Evolutionary conservation across 2,329 filamentous ascomycete genomes (phyloP), one percentile per base, ranked within the genome.

Genomic region (Arthrobotrys megalospora): DNA sequence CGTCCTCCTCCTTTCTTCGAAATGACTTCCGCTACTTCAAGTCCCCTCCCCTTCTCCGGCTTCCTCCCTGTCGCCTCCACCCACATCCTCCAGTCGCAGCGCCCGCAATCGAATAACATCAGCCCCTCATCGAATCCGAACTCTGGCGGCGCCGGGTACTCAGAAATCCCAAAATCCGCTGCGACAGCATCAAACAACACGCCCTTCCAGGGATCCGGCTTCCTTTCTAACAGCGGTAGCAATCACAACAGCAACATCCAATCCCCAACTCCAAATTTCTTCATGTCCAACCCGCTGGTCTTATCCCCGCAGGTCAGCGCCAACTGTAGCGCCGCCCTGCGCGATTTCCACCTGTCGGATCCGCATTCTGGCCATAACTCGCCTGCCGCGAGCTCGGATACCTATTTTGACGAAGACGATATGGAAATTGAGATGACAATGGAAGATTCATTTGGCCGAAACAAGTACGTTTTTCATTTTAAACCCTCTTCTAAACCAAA

Each of bases 341-440:
- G 75, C 14, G 75, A 78, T 63, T 60, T 78, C 50, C 75, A 78
- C 38, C 34, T 78, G 14, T 67, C 67, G 32, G 75, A 76, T 11
- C 55, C 45, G 47, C 47, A 67, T 58, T 78, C 75, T 32, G 67
- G 67, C 6, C 38, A 72, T 32, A 72, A 78, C 50, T 78, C 75
- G 21, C 75, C 75, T 6, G 75, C 75, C 32, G 75, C 47, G 5
- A 78, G 75, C 67, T 78, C 75, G 3, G 75, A 78, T 68, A 78
- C 75, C 6, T 78, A 71, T 48, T 78, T 78, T 21, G 75, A 78
- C 36, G 75, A 78, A 36, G 75, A 78, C 34, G 66, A 71, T 10
- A 78, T 78, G 75, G 75, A 78, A 3, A 78, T 78, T 45, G 75
- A 78, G 19, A 78, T 78, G 75, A 63, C 67, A 28, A 66, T 78